A percentile compares a stretch with the other conserved stretches of the same genome.
Conservation (phyloP, 2,329 filamentous ascomycete genomes). For the Fusarium dlaminii region DNA sequence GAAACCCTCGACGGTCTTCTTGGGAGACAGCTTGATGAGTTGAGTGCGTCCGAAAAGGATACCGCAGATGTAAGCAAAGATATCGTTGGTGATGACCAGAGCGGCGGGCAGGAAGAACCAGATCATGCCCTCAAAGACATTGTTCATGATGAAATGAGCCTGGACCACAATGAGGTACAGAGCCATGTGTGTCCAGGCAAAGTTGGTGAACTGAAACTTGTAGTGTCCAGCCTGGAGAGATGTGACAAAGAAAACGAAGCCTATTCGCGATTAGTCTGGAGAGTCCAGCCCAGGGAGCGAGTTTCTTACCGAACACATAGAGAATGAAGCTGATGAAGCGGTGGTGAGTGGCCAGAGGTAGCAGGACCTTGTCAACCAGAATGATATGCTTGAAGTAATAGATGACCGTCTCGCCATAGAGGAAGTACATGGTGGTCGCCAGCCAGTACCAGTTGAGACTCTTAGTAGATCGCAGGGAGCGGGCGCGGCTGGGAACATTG, state of each 20-base stretch:
- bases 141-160: conserved; percentile 99
- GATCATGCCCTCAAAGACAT: conserved; percentile 99
- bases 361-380: conserved; percentile 88
- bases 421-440: conserved; percentile 98
- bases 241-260: conserved; percentile 97
- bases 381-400: conserved; percentile 99
- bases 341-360: conserved; percentile 96
- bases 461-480: conserved; percentile 92
- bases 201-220: conserved; percentile 98
- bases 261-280: conserved; percentile 55
- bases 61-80: conserved; percentile 96
- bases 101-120: conserved; percentile 98
- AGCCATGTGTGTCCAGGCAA: conserved; percentile 99
- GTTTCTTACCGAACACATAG: conserved; percentile 85
- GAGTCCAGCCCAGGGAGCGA: neutral
- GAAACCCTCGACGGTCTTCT: conserved; percentile 99
- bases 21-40: conserved; percentile 96
- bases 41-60: conserved; percentile 97
- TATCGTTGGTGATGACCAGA: conserved; percentile 98
- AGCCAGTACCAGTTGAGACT: conserved; percentile 99
- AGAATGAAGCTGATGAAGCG: conserved; percentile 99
- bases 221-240: conserved; percentile 96
- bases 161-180: conserved; percentile 97
- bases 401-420: conserved; percentile 98
- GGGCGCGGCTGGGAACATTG: conserved; percentile 89